Evolutionary conservation across 139 green algal genomes (phyloP).

Genomic region (Tetratostichococcus sp.): DNA sequence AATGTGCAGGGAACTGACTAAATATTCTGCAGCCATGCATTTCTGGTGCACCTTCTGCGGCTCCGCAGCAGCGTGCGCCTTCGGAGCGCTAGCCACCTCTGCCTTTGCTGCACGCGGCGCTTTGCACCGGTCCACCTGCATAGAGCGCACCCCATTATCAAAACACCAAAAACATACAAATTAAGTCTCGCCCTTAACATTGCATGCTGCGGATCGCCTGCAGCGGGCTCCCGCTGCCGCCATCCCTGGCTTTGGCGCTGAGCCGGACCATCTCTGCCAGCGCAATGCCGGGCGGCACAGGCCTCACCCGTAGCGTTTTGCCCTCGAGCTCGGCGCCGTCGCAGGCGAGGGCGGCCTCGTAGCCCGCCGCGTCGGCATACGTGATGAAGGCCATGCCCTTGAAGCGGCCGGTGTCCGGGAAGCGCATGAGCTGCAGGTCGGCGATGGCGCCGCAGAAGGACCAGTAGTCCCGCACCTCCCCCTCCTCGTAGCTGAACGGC

Average conservation of each 20-base stretch:
- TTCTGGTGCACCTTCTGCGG: background rate
- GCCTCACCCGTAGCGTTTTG: conserved; percentile 46
- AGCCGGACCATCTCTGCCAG: no score
- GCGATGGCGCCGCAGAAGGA: conserved; percentile 76
- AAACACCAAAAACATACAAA: no score
- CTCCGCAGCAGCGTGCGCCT: background rate
- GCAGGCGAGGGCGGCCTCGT: conserved; percentile 65
- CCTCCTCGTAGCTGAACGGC: conserved; percentile 72
- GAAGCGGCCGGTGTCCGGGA: conserved; percentile 89
- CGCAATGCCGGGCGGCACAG: no score
- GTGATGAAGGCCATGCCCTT: conserved; percentile 91
- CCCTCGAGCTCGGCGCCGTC: conserved; percentile 54
- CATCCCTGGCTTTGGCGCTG: no score
- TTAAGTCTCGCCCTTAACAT: no score
- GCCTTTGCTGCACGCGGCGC: background rate
- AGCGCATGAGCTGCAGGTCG: conserved; percentile 77
- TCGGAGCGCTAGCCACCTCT: no score
- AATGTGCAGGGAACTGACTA: no score
- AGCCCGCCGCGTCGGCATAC: conserved; percentile 68
- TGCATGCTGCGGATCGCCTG: no score
- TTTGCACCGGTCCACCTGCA: conserved; percentile 51
- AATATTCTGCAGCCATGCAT: no score
- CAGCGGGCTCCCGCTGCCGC: no score
- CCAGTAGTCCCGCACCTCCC: conserved; percentile 76
- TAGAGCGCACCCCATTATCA: no score